Evolutionary conservation across 768 basidiomycete genomes (phyloP), one percentile per base, ranked within the genome.

Genomic region (Hericium coralloides): DNA sequence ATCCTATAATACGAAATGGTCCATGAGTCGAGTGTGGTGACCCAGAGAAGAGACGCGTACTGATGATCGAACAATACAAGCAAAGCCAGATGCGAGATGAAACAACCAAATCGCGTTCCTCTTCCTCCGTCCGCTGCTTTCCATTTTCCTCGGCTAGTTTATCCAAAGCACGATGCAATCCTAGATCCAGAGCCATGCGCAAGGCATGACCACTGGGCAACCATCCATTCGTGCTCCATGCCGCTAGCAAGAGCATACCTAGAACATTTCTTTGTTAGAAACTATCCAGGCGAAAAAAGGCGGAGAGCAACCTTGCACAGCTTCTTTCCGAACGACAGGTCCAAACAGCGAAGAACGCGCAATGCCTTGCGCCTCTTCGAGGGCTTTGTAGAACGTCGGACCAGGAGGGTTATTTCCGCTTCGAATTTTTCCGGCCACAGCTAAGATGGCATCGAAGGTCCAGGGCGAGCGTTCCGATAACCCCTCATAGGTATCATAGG

Each of bases 11-110:
- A 39, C 58, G 43, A 26, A 55, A 14, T 17, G 18, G 49, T 58
- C 49, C 50, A 59, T 49, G 50, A 37, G 58, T 68, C 55, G 25
- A 12, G 55, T 49, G 14, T 41, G 3, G 48, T 4, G 51, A 41
- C 17, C n/a, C 18, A 60, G 57, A 25, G 37, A 55, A 47, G 22
- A 9, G 55, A 55, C 31, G 76, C 87, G 60, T 64, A 92, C 91
- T 94, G 89, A 73, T 94, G 93, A 73, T 95, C 94, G 65, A 95
- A 92, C 92, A 92, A 68, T 95, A 95, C 45, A 95, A 79, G 67
- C 92, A 94, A 58, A 95, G 75, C 93, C 93, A 97, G 59, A 95
- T 92, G 52, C 94, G 80, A 2, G 92, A 91, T 59, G 92, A 94
- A 7, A 95, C 87, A 49, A 95, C 90, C 38, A 95, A 77, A 66